phyloP scores from a whole-genome alignment of 1,284 basidiomycete genomes.

The Entoloma clypeatum region DNA sequence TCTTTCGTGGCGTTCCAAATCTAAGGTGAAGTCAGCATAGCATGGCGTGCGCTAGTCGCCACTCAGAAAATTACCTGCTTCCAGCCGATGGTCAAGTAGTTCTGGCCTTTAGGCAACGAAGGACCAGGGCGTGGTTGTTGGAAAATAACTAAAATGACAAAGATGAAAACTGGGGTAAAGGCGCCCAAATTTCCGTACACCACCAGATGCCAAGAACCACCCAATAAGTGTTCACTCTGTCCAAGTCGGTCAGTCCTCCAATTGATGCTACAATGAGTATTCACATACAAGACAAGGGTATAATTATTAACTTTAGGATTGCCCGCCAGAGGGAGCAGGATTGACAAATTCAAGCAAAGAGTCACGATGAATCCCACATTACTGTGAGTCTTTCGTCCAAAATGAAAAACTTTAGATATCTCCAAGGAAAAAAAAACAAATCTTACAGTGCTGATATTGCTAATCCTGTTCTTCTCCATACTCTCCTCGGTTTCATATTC shows the following conservation, averaged over 20 bases:
- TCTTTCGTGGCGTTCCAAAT: conserved; percentile 69
- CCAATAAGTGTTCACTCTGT: conserved; percentile 72
- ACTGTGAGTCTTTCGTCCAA: conserved; percentile 54
- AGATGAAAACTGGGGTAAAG: neutral
- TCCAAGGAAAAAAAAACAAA: conserved; percentile 3
- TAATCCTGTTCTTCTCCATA: conserved; percentile 80
- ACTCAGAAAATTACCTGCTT: conserved; percentile 50
- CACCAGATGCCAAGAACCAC: conserved; percentile 74
- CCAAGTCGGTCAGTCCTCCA: conserved; percentile 4
- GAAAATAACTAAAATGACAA: conserved; percentile 55
- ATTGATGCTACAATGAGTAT: conserved; percentile 7
- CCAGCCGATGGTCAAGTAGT: conserved; percentile 76
- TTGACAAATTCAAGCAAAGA: conserved; percentile 63
- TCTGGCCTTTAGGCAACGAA: conserved; percentile 64
- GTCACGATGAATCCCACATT: conserved; percentile 73
- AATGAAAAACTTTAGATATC: conserved; percentile 13
- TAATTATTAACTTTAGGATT: conserved; percentile 74
- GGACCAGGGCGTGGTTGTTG: conserved; percentile 76
- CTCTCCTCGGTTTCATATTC: conserved; percentile 76
- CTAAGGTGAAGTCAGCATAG: conserved; percentile 28
- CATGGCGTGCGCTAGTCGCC: neutral
- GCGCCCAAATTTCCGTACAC: conserved; percentile 49
- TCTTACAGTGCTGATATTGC: conserved; percentile 80
- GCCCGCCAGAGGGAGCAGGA: conserved; percentile 66
- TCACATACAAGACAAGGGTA: conserved; percentile 54